Base-by-base conservation (phyloP, 2,329 filamentous ascomycete species). In the Xylariaceae sp. region DNA sequence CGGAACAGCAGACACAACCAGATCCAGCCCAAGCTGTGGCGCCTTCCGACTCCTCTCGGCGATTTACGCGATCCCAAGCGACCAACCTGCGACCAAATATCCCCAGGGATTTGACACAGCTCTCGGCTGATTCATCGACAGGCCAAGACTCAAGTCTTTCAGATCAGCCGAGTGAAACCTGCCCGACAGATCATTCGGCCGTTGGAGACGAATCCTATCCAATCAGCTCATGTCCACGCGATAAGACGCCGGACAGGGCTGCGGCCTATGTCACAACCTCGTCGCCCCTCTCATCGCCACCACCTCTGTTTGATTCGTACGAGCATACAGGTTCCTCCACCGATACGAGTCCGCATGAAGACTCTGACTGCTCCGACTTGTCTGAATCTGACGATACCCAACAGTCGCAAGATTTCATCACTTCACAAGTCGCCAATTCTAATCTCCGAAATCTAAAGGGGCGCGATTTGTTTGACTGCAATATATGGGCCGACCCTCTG, bases 401-500 rank as follows among this genome's bases (percentile, higher is more conserved):
- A 13, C 73, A 73, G 2, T 74, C 73, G 3, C 71, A 75, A 0
- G 78, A 77, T 13, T 69, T 73, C 1, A 67, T 75, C 23, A 72
- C 71, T 10, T 79, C 77, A 1, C 76, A 80, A 57, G 64, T 70
- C 13, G 74, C 76, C 9, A 61, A 69, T 56, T 61, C 71, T 6
- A 72, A 74, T 6, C 68, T 87, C 0, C 83, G 83, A 1, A 84
- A 86, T 51, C 81, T 89, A 71, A 88, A 88, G 69, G 88, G 88
- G 2, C 82, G 84, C 57, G 87, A 90, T 67, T 74, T 90, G 2
- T 90, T 90, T 65, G 87, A 90, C 71, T 81, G 82, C 13, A 84
- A 85, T 34, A 84, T 90, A 58, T 90, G 87, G 84, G 77, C 84
- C 0, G 86, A 89, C 66, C 84, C 86, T 0, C 72, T 85, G 13